Conservation (phyloP, 768 basidiomycete species). For the Tylopilus plumbeoviolaceoides region DNA sequence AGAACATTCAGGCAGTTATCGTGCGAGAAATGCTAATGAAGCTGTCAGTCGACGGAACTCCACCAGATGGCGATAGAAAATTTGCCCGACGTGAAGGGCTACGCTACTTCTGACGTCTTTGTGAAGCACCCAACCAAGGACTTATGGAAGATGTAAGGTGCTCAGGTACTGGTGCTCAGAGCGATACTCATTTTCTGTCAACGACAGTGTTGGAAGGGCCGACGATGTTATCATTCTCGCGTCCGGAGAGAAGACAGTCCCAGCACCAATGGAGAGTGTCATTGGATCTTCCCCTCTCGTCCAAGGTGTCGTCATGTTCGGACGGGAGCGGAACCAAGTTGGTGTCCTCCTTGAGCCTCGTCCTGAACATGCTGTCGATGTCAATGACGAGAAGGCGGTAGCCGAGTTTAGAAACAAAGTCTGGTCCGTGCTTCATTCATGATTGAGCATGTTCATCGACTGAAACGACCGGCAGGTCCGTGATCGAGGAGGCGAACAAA, state of each 20-base stretch:
- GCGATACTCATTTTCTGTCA: neutral
- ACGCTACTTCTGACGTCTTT: constrained; percentile 42
- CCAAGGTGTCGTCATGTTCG: constrained; percentile 32
- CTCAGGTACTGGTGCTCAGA: neutral
- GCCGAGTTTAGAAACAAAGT: constrained; percentile 29
- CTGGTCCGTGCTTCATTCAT: constrained; percentile 19
- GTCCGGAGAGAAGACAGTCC: constrained; percentile 22
- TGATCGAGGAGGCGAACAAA: constrained; percentile 43
- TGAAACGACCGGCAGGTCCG: constrained; percentile 25
- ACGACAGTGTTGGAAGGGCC: constrained; percentile 30
- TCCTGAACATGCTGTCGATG: constrained; percentile 15
- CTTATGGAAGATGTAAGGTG: constrained; percentile 33
- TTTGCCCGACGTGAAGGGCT: constrained; percentile 36
- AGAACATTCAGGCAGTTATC: rapidly evolving
- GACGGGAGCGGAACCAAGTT: constrained; percentile 28
- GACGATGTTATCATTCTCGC: constrained; percentile 33
- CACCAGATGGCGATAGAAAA: constrained; percentile 28
- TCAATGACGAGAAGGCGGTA: constrained; percentile 19
- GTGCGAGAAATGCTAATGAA: neutral
- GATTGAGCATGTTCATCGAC: neutral
- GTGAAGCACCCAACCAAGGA: constrained; percentile 41
- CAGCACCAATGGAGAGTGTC: constrained; percentile 25
- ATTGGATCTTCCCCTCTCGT: constrained; percentile 22
- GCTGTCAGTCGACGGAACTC: neutral
- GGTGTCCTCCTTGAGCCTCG: constrained; percentile 33